Base-by-base conservation (phyloP, 2,329 filamentous ascomycete species). In the Helotiales sp. region DNA sequence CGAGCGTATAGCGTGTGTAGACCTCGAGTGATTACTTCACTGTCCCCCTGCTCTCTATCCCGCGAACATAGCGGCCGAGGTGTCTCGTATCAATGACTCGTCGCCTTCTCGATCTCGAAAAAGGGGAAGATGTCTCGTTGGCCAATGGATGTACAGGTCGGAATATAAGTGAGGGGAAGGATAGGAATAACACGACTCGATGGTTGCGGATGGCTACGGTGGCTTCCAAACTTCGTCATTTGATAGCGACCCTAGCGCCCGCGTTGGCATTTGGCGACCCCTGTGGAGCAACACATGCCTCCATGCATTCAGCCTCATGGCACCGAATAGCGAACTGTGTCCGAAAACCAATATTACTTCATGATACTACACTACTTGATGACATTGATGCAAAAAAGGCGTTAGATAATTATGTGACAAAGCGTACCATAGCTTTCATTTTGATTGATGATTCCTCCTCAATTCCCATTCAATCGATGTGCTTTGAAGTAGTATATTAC, bases 161-260 rank as follows among this genome's bases (percentile, higher is more conserved):
- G n/a, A n/a, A n/a, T n/a, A n/a, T n/a, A n/a, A n/a, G n/a, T n/a
- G n/a, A n/a, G n/a, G n/a, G n/a, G n/a, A n/a, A n/a, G 13, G 38
- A 27, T 25, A 27, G 40, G 40, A 15, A 44, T 25, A 44, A 12
- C 10, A 24, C 22, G 40, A n/a, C n/a, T 44, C 27, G 22, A 25
- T 44, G 38, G 15, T 9, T 17, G 7, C 22, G 7, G 36, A 40
- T 5, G 33, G 36, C 51, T 55, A 59, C 53, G 52, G 57, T 59
- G 57, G 51, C 52, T 52, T 51, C 51, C 19, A 47, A 27, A n/a
- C 34, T 19, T 57, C 55, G 55, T 53, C 55, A 57, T 57, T 33
- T 17, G 27, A 19, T 15, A 19, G 52, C 52, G 46, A 24, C 36
- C 19, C 38, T 53, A 49, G 55, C 42, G 49, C 30, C 49, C 38